Base-by-base conservation (phyloP, 345 rosid genomes). In the Populus alba region DNA sequence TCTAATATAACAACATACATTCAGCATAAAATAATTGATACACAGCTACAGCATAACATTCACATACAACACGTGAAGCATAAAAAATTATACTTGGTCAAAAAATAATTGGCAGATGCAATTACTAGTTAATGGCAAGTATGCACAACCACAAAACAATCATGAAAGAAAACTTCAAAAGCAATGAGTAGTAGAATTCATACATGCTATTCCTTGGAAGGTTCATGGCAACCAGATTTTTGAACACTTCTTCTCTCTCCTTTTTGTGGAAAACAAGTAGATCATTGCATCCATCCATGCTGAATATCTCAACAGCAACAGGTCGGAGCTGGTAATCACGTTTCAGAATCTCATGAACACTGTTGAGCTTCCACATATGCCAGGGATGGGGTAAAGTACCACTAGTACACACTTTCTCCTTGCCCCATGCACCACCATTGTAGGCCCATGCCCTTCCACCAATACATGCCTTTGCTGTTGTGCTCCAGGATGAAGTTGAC, bases 361-460 rank as follows among this genome's bases (percentile, higher is more conserved):
- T 91, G 76, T 91, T 82, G 79, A 96, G 94, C 88, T 96, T 96
- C 99, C 99, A 96, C 99, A 94, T 94, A 79, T 81, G 94, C 98
- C 98, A 94, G 68, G 89, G 92, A 84, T 96, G 99, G 63, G 97
- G 95, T 76, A 97, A 80, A 86, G 90, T 97, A 76, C 94, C 93
- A 77, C 89, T 88, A 74, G 76, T 88, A 78, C 90, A 77, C 61
- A 91, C 84, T 87, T 87, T 94, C 89, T 94, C 98, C 88, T 97
- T 97, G 75, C 99, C 99, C 99, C 99, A 94, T 43, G 98, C 99
- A 83, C 99, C 99, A 81, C 98, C 98, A 90, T 88, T 87, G 70
- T 91, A 97, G 75, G 99, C 98, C 99, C 99, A 97, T 53, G 99
- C 99, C 84, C 96, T 88, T 71, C 97, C 99, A 74, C 99, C 98